Base-by-base conservation (phyloP, 2,329 filamentous ascomycete genomes). In the Raffaelea ambrosiae region DNA sequence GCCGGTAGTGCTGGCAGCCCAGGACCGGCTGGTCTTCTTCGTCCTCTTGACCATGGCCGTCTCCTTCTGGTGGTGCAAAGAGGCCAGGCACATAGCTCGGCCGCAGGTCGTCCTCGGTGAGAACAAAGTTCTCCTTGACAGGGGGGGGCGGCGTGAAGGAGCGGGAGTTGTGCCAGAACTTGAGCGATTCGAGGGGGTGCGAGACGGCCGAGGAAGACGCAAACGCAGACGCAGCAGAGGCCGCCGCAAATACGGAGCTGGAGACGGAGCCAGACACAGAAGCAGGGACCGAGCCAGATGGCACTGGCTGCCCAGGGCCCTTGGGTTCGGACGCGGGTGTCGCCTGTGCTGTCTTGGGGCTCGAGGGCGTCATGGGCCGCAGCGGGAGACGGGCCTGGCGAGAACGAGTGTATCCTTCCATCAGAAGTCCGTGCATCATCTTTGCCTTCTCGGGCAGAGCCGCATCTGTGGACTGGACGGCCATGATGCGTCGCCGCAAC, bases 1-100 rank as follows among this genome's bases (percentile, higher is more conserved):
- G 82, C 60, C 87, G 88, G 64, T 98, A 98, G 66, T 98, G 93
- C 58, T 84, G 74, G 63, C 93, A 98, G 1, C 93, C 93, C 5
- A 96, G 67, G 26, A 73, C 68, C 31, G 21, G 47, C 8, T 38
- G 40, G 5, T 43, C 54, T 3, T 49, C 54, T 16, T 60, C 55
- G 21, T 66, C 64, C 3, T 14, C 26, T 26, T 35, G 13, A 20
- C 20, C 21, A 3, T n/a, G 3, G 11, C 5, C 20, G 39, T 21
- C 19, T 5, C 16, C 21, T 8, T 5, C 8, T 5, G 3, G 14
- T 4, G 21, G 16, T 8, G 3, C n/a, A 33, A 14, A 38, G 61
- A 11, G 81, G 3, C 23, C 26, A 2, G 52, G 79, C 16, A 75
- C 81, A 62, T 79, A 88, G 0, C 83, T 86, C n/a, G 80, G 83